A percentile compares a stretch with the other conserved stretches of the same genome.
These are phyloP conservation scores for Fusarium vanettenii DNA, from an alignment of 2,329 filamentous ascomycete species.

Conservation along the genomic window DNA sequence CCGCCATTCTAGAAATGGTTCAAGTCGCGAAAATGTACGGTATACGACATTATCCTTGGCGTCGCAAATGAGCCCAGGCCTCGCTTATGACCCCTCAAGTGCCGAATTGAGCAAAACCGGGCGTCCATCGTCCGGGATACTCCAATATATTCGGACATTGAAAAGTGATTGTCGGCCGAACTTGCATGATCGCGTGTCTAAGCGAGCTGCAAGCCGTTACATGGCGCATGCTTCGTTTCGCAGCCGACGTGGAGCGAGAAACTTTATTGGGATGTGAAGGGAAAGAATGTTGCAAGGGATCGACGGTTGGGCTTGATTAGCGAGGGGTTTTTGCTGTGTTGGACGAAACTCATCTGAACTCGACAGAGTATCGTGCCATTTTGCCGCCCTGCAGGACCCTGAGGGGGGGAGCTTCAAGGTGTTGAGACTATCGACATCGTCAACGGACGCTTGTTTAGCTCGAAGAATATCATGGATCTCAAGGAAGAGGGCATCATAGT, in stretches of 20 bases:
- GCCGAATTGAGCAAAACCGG: neutral
- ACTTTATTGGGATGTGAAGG: constrained; percentile 6
- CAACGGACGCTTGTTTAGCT: neutral
- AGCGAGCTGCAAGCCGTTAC: constrained; percentile 31
- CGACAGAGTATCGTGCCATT: neutral
- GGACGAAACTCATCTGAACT: neutral
- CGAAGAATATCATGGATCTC: neutral
- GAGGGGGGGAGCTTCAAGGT: neutral
- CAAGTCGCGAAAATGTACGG: neutral
- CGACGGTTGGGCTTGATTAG: constrained; percentile 23
- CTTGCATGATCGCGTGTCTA: constrained; percentile 8
- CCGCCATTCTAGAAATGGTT: neutral
- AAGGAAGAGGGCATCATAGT: neutral
- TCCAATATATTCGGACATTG: neutral
- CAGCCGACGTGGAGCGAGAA: constrained; percentile 35
- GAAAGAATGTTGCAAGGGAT: constrained; percentile 3
- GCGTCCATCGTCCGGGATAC: neutral
- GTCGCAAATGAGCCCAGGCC: neutral
- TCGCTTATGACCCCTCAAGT: neutral
- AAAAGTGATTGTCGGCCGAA: neutral
- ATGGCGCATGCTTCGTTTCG: constrained; percentile 39
- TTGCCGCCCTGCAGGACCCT: neutral
- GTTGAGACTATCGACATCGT: neutral
- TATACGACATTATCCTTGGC: neutral
- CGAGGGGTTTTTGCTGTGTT: constrained; percentile 5